Evolutionary conservation across 306 rosid species (phyloP).

Genomic region (Malus orientalis): DNA sequence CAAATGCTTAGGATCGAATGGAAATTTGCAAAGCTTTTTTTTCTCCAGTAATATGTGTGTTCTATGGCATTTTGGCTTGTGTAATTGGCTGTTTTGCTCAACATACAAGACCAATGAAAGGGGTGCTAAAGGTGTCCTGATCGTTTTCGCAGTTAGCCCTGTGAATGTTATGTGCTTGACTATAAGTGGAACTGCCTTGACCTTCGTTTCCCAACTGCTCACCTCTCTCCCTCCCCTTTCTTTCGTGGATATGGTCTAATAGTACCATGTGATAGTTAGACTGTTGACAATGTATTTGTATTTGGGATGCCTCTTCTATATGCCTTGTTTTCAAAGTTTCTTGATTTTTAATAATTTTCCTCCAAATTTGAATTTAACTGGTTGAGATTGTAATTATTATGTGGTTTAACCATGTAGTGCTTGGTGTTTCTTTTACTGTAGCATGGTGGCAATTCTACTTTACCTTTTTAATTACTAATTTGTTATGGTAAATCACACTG

Average conservation of each 20-base stretch:
- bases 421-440: neutral
- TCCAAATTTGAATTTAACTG: neutral
- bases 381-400: neutral
- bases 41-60: neutral
- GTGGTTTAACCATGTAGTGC: neutral
- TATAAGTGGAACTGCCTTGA: neutral
- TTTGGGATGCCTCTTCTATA: neutral
- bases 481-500: conserved; percentile 4
- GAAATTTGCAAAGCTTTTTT: neutral
- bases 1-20: neutral
- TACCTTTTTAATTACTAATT: neutral
- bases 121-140: neutral
- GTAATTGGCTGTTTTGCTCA: neutral
- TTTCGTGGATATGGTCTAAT: neutral
- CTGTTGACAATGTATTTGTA: neutral
- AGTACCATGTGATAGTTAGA: neutral
- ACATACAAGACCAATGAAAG: neutral
- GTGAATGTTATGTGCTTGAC: neutral
- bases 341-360: neutral
- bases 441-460: neutral
- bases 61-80: neutral
- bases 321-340: neutral
- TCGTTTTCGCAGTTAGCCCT: neutral
- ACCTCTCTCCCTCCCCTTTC: neutral
- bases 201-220: neutral